These are phyloP conservation scores for Helminthosporium solani DNA, from an alignment of 2,329 filamentous ascomycete species.

Conservation along the genomic window DNA sequence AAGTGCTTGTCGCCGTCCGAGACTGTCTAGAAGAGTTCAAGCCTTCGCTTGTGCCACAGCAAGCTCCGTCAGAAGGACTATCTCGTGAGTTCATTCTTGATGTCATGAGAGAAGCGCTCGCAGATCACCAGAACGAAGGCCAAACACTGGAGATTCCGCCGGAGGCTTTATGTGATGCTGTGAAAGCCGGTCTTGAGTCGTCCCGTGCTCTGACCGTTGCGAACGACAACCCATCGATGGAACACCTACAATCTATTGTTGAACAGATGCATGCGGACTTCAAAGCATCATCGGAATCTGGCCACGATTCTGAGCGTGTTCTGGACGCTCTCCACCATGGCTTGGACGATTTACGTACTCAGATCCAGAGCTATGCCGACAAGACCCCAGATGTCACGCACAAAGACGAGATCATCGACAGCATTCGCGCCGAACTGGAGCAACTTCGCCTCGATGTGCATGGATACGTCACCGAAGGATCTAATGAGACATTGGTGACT, in stretches of 20 bases:
- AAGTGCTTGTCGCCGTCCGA: conserved; percentile 78
- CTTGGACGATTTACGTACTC: conserved; percentile 73
- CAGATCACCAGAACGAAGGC: conserved; percentile 43
- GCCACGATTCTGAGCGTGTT: conserved; percentile 82
- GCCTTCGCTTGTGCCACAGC: conserved; percentile 43
- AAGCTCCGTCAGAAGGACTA: conserved; percentile 45
- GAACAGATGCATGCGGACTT: conserved; percentile 64
- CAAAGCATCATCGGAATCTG: conserved; percentile 76
- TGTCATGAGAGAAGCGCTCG: conserved; percentile 61
- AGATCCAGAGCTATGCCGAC: conserved; percentile 81
- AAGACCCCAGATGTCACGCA: conserved; percentile 66
- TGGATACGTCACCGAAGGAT: conserved; percentile 49
- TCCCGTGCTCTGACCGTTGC: conserved; percentile 51
- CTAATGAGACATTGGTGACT: conserved; percentile 48
- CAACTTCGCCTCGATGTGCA: conserved; percentile 62
- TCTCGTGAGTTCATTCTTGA: conserved; percentile 58
- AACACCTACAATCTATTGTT: conserved; percentile 60
- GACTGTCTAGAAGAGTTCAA: conserved; percentile 87
- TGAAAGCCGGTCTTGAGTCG: conserved; percentile 58
- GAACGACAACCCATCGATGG: conserved; percentile 60
- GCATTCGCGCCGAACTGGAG: conserved; percentile 65
- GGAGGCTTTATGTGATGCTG: conserved; percentile 58
- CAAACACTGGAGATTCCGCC: conserved; percentile 50
- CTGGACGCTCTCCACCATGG: conserved; percentile 86
- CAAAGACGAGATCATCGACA: conserved; percentile 77